Evolutionary conservation across 805 yeast genomes (phyloP).

Genomic region (Debaryomyces prosopidis): DNA sequence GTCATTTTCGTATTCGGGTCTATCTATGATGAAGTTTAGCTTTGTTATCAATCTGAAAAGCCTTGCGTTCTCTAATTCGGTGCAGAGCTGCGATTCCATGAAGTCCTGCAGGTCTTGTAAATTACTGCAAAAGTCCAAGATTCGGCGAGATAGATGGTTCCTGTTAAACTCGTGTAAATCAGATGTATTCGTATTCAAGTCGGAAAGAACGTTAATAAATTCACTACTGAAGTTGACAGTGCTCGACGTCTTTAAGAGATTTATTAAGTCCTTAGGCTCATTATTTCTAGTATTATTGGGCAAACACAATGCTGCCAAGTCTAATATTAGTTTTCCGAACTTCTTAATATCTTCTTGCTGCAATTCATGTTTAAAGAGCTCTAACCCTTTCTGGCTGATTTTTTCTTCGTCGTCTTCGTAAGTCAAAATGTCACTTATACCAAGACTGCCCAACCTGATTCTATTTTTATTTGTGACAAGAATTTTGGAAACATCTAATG

Average conservation of each 20-base stretch:
- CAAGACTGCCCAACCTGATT: constrained; percentile 69
- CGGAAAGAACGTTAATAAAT: constrained; percentile 46
- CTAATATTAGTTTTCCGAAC: constrained; percentile 62
- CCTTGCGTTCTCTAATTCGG: constrained; percentile 87
- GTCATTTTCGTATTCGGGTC: constrained; percentile 53
- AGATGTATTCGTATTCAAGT: constrained; percentile 20
- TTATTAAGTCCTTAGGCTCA: constrained; percentile 11
- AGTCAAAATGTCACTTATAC: constrained; percentile 65
- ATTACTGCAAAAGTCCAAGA: constrained; percentile 50
- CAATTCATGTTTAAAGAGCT: constrained; percentile 20
- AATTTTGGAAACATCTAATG: constrained; percentile 65
- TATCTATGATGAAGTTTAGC: constrained; percentile 72
- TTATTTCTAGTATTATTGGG: constrained; percentile 24
- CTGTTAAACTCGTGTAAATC: constrained; percentile 24
- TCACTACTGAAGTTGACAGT: constrained; percentile 36
- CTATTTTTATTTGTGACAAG: constrained; percentile 72
- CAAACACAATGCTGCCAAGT: constrained; percentile 46
- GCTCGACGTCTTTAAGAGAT: constrained; percentile 14
- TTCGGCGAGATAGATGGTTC: constrained; percentile 27
- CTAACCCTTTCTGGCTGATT: constrained; percentile 14
- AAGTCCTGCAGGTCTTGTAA: constrained; percentile 55
- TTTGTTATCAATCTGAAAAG: constrained; percentile 80
- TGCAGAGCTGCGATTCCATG: constrained; percentile 59
- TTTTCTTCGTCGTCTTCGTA: constrained; percentile 32
- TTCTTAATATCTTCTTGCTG: constrained; percentile 57